Evolutionary conservation across 2,329 filamentous ascomycete species (phyloP).

Genomic region (Zalaria sp.): DNA sequence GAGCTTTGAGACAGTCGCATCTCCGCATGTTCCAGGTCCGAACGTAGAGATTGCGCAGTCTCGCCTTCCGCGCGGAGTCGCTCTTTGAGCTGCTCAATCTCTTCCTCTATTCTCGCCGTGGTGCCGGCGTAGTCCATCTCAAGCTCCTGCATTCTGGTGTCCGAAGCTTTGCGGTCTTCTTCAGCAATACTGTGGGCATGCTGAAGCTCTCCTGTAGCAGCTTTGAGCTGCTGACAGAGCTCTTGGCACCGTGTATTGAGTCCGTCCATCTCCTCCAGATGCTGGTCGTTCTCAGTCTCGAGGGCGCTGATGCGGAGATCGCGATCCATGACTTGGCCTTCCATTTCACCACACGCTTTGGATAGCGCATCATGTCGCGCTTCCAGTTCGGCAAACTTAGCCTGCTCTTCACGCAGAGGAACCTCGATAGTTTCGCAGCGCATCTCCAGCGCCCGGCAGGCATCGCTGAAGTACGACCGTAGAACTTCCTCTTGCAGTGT

Average conservation of each 20-base stretch:
- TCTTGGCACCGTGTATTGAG: constrained; percentile 24
- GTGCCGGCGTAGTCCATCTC: constrained; percentile 30
- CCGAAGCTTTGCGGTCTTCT: constrained; percentile 23
- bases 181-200: constrained; percentile 20
- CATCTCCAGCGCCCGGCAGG: constrained; percentile 41
- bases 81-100: constrained; percentile 26
- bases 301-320: constrained; percentile 22
- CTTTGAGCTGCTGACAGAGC: constrained; percentile 19
- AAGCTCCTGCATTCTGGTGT: constrained; percentile 26
- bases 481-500: constrained; percentile 32
- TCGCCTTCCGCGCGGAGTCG: constrained; percentile 10
- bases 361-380: constrained; percentile 22
- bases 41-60: neutral
- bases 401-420: constrained; percentile 34
- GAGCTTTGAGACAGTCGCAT: too few species aligned
- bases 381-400: constrained; percentile 19
- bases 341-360: constrained; percentile 21
- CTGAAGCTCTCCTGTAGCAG: constrained; percentile 22
- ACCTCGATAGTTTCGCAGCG: constrained; percentile 41
- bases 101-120: constrained; percentile 30
- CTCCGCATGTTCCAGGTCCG: too few species aligned
- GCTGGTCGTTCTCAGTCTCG: constrained; percentile 24
- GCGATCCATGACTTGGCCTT: constrained; percentile 22
- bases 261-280: constrained; percentile 22
- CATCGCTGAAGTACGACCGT: constrained; percentile 34